Conservation (phyloP, 1,284 basidiomycete genomes). For the Sporisorium scitamineum region DNA sequence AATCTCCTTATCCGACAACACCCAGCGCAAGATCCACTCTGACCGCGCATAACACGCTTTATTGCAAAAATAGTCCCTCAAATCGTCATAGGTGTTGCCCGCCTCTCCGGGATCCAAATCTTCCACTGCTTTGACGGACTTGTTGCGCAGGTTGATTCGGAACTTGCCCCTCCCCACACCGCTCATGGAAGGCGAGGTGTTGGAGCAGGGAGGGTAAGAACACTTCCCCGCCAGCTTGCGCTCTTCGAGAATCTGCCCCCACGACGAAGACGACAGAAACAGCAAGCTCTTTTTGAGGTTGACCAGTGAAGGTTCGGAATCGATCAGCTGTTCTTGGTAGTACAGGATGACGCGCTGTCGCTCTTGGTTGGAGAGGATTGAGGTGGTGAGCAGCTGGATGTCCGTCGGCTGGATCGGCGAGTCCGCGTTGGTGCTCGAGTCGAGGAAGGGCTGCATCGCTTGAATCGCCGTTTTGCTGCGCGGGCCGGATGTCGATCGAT, state of each 20-base stretch:
- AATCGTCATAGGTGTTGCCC: constrained; percentile 35
- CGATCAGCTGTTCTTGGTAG: constrained; percentile 39
- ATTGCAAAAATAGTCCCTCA: constrained; percentile 30
- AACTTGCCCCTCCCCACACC: constrained; percentile 7
- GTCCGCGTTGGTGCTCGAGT: constrained; percentile 21
- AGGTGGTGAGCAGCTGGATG: constrained; percentile 48
- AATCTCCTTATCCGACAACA: constrained; percentile 32
- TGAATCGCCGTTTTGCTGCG: constrained; percentile 22
- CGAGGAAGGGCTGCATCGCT: constrained; percentile 37
- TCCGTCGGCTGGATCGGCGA: constrained; percentile 47
- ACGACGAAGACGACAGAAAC: constrained; percentile 22
- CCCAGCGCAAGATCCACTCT: constrained; percentile 47
- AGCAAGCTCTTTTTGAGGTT: constrained; percentile 26
- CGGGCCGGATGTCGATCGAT: neutral
- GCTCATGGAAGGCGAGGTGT: constrained; percentile 16
- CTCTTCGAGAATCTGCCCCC: constrained; percentile 47
- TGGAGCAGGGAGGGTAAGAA: constrained; percentile 26
- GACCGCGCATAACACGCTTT: constrained; percentile 36
- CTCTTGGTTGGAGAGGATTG: constrained; percentile 41
- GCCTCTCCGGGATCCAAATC: constrained; percentile 26
- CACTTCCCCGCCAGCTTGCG: constrained; percentile 29
- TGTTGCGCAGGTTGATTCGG: constrained; percentile 21
- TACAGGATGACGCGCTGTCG: constrained; percentile 30
- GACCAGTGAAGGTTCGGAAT: neutral
- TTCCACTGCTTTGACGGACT: constrained; percentile 22